Conservation (phyloP, 495 filamentous ascomycete genomes). For the Hypoxylon intermedium region DNA sequence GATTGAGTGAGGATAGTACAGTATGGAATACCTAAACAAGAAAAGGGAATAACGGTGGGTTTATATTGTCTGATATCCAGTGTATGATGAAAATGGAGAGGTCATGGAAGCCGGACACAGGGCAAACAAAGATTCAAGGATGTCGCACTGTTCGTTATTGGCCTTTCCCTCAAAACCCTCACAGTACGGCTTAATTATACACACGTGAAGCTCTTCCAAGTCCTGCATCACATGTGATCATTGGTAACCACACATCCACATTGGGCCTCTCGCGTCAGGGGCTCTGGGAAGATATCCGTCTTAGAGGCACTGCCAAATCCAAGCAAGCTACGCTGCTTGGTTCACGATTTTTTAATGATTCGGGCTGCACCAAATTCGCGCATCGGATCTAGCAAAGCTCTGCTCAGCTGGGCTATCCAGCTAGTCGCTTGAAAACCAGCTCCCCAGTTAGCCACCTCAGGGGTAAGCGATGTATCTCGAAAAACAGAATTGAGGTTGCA, state of each 20-base stretch:
- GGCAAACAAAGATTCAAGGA: conserved; percentile 24
- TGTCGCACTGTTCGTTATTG: conserved; percentile 34
- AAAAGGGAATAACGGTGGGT: background rate
- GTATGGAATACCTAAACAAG: background rate
- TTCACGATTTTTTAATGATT: background rate
- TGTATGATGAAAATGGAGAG: background rate
- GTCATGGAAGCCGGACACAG: background rate
- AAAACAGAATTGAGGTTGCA: conserved; percentile 20
- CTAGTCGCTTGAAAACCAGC: conserved; percentile 8
- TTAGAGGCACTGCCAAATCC: conserved; percentile 18
- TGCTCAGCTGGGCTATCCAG: background rate
- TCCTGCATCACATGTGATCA: conserved; percentile 30
- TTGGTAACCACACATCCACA: background rate
- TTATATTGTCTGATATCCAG: conserved; percentile 1
- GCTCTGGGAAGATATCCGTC: background rate
- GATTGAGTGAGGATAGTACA: background rate
- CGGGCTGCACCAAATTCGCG: conserved; percentile 36
- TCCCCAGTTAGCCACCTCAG: conserved; percentile 1
- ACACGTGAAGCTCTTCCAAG: conserved; percentile 22
- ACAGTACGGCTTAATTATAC: conserved; percentile 30
- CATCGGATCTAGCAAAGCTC: conserved; percentile 39
- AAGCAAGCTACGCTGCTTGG: conserved; percentile 1
- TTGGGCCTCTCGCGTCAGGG: conserved; percentile 2
- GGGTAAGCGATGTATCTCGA: conserved; percentile 5
- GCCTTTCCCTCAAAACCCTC: background rate